Evolutionary conservation across 768 basidiomycete species (phyloP), one percentile per base, ranked within the genome.

Genomic region (Phanerochaete carnosa): DNA sequence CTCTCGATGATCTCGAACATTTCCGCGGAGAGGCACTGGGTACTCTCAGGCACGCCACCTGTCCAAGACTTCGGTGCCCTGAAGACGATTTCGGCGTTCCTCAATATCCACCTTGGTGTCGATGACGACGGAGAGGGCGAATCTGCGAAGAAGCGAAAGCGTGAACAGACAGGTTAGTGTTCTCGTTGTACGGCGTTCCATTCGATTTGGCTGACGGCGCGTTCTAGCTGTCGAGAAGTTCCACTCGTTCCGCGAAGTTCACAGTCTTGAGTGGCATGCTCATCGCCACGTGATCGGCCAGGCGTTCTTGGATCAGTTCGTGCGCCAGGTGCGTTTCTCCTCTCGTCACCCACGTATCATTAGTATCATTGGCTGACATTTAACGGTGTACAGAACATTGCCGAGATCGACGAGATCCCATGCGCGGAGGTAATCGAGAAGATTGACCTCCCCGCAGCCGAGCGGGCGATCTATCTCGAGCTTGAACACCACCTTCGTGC

Each of bases 361-460:
- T 35, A 13, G 13, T 49, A n/a, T n/a, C 22, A 50, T n/a, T 7
- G 29, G 11, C 29, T 62, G 33, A 52, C 28, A 19, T 45, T 5
- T 25, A 15, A 5, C 12, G 11, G 43, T n/a, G 26, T 65, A 60
- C 66, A 97, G 89, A 97, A 97, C 68, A 87, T 95, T 54, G 94
- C 95, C 9, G 95, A 98, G 75, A 98, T 97, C 58, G 94, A 95
- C 62, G 95, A 98, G 74, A 98, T 98, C 59, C 90, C 90, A 1
- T 92, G 87, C 75, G 81, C 81, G 0, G 82, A 80, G 61, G 77
- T 89, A 58, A 74, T 87, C 29, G 79, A 87, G 65, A 76, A 78
- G 28, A 84, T 96, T 26, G 74, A 82, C 45, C 85, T 96, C 9
- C 95, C 95, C 13, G 94, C 95, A 6, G 93, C 95, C 0, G 95